A percentile compares a stretch with the other conserved stretches of the same genome.
These are phyloP conservation scores for Astrothelium subdiscretum DNA, from an alignment of 495 filamentous ascomycete species.

Conservation along the genomic window DNA sequence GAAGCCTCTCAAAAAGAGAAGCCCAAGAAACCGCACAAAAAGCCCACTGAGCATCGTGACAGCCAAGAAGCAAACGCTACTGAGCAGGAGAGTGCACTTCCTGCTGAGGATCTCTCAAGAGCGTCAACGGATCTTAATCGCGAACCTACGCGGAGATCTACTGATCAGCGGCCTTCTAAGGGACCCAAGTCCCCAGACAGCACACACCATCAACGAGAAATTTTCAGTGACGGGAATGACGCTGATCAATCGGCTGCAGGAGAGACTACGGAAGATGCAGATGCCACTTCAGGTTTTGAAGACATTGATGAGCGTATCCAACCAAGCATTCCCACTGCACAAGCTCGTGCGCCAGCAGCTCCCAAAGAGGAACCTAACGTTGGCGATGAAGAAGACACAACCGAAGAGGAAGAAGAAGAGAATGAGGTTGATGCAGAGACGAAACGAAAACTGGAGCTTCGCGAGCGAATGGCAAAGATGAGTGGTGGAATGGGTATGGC, in stretches of 20 bases:
- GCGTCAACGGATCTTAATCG: conserved; percentile 36
- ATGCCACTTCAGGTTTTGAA: conserved; percentile 62
- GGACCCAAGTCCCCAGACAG: conserved; percentile 45
- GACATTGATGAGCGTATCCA: conserved; percentile 48
- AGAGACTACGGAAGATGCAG: conserved; percentile 70
- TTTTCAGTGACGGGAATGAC: conserved; percentile 72
- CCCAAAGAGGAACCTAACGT: conserved; percentile 22
- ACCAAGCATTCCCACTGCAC: conserved; percentile 8
- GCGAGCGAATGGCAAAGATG: conserved; percentile 96
- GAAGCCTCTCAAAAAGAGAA: conserved; percentile 78
- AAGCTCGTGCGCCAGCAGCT: conserved; percentile 14
- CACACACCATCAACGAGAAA: conserved; percentile 35
- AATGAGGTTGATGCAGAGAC: conserved; percentile 89
- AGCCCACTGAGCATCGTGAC: conserved; percentile 49
- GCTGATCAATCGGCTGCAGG: conserved; percentile 81
- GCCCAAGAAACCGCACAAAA: conserved; percentile 67
- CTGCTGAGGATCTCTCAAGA: conserved; percentile 17
- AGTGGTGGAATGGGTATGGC: conserved; percentile 96
- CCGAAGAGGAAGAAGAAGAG: conserved; percentile 64
- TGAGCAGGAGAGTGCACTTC: conserved; percentile 14
- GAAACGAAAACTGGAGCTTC: conserved; percentile 73
- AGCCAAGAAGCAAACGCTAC: conserved; percentile 1
- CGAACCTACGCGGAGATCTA: conserved; percentile 37
- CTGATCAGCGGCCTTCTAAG: conserved; percentile 25
- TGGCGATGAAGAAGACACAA: conserved; percentile 26